Base-by-base conservation (phyloP, 2,329 filamentous ascomycete genomes). In the Colletotrichum liriopes region DNA sequence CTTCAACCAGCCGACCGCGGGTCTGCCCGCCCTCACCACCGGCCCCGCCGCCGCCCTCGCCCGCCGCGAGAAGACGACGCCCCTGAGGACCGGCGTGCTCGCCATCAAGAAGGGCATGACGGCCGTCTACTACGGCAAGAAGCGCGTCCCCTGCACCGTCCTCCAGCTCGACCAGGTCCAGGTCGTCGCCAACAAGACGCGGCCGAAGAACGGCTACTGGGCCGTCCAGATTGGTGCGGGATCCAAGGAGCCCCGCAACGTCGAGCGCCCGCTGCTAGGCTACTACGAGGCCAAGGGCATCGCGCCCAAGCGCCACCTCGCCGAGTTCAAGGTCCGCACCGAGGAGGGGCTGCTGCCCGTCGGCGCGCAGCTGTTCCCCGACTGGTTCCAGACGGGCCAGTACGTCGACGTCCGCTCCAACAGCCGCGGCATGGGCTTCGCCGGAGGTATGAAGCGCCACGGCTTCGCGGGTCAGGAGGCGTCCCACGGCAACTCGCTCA, bases 91-190 rank as follows among this genome's bases (percentile, higher is more conserved):
- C 2, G 96, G 96, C 39, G 92, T 94, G 11, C 88, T 99, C 58
- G 95, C 93, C 16, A 88, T 92, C 80, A 99, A 99, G 85, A 96
- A 95, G 85, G 96, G 96, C 82, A 98, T 99, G 94, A 97, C 95
- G 54, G 95, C 93, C 72, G 84, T 98, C 75, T 98, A 93, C 87
- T 92, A 95, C 79, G 90, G 91, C 77, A 93, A 93, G 77, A 89
- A 89, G 75, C 92, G 96, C 75, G 93, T 92, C 71, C 89, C 95
- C 26, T 98, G 95, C 86, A 99, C 96, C 18, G 93, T 99, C 65
- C 89, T 99, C 69, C 95, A 98, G 85, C 88, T 99, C 77, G 96
- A 99, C 82, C 89, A 94, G 77, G 95, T 97, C 73, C 93, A 98
- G 84, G 95, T 98, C 11, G 86, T 98, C 49, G 92, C 93, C 71